These are phyloP conservation scores for Zalaria sp. DNA, from an alignment of 2,329 filamentous ascomycete genomes.

Conservation along the genomic window DNA sequence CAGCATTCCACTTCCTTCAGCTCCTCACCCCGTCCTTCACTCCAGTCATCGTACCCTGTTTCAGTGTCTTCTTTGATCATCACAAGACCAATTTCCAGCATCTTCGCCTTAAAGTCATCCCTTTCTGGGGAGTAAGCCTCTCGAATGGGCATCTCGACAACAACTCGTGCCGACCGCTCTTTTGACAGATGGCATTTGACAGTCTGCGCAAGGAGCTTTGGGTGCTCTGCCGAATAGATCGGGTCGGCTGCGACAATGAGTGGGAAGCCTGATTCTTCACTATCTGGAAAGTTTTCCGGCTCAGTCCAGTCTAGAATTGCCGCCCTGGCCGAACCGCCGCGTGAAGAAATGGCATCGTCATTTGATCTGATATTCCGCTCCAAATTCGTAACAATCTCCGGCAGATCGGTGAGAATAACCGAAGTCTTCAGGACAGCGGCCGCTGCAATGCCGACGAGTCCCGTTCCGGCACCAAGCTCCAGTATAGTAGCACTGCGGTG, in stretches of 20 bases:
- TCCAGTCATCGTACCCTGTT: conserved; percentile 62
- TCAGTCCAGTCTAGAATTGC: conserved; percentile 61
- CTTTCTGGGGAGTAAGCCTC: conserved; percentile 55
- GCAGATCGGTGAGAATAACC: conserved; percentile 70
- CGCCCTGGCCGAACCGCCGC: conserved; percentile 44
- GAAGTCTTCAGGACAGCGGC: conserved; percentile 53
- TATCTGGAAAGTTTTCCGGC: conserved; percentile 27
- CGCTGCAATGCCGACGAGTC: conserved; percentile 76
- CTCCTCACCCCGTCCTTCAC: conserved; percentile 31
- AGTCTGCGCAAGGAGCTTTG: conserved; percentile 55
- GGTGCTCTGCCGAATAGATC: conserved; percentile 76
- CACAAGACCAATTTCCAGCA: conserved; percentile 40
- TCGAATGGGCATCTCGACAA: conserved; percentile 71
- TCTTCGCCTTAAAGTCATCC: conserved; percentile 44
- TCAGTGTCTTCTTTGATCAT: conserved; percentile 49
- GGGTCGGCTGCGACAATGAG: conserved; percentile 76
- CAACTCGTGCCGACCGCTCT: conserved; percentile 44
- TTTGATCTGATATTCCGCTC: conserved; percentile 60
- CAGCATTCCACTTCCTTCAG: conserved; percentile 46
- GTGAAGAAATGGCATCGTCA: conserved; percentile 34
- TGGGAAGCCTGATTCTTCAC: conserved; percentile 18
- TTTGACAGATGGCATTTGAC: conserved; percentile 53
- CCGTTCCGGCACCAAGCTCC: conserved; percentile 82
- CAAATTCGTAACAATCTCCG: conserved; percentile 71
- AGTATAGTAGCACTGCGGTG: conserved; percentile 29